Conservation (phyloP, 768 basidiomycete species). For the Tremella yokohamensis region DNA sequence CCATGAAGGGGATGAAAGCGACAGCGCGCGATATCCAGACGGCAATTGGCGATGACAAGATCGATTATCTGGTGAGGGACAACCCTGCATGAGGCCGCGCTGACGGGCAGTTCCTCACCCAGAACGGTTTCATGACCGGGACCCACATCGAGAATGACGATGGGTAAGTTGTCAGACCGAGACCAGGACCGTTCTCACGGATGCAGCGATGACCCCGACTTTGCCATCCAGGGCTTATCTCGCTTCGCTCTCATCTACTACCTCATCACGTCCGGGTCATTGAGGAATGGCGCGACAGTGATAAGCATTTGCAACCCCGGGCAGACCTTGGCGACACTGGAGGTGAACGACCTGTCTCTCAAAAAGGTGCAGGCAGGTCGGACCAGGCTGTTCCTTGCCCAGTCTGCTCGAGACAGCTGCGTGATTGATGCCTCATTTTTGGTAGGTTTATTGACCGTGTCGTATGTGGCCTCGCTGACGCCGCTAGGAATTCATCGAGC, state of each 20-base stretch:
- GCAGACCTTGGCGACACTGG: conserved; percentile 6
- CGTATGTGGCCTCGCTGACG: not conserved
- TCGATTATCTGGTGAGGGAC: conserved; percentile 23
- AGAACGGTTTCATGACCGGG: conserved; percentile 18
- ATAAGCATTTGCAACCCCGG: conserved; percentile 24
- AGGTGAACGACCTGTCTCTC: conserved; percentile 23
- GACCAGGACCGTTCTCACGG: too few species aligned
- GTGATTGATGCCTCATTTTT: conserved; percentile 2
- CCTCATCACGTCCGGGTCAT: not conserved
- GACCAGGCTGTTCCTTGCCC: not conserved
- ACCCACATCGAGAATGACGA: conserved; percentile 13
- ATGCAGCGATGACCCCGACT: conserved; percentile 15
- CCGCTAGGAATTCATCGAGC: not conserved
- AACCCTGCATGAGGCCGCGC: not conserved
- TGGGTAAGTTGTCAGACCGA: conserved; percentile 17
- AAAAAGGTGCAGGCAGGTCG: conserved; percentile 10
- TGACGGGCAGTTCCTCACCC: conserved; percentile 16
- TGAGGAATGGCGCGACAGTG: conserved; percentile 11
- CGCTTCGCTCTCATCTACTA: conserved; percentile 25
- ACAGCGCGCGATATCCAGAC: conserved; percentile 8
- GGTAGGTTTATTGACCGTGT: not conserved
- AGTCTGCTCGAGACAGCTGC: not conserved
- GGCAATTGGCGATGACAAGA: conserved; percentile 2
- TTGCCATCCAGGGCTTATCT: conserved; percentile 26
- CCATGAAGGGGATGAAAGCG: conserved; percentile 14